Evolutionary conservation across 306 rosid genomes (phyloP), one percentile per base, ranked within the genome.

Genomic region (Lathyrus aphaca): DNA sequence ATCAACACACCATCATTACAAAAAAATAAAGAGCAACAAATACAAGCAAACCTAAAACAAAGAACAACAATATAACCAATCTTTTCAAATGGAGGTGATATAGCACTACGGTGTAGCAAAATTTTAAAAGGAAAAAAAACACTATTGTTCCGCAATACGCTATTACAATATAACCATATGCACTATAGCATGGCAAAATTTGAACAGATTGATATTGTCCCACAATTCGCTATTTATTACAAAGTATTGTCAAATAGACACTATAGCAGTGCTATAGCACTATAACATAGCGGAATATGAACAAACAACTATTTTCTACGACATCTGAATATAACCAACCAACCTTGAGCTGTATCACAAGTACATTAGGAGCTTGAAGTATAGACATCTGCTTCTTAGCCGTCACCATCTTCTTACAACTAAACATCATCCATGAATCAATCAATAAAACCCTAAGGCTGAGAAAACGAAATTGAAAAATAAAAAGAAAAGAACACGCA

Each of bases 341-440:
- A 74, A 95, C 99, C 99, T 95, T 95, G 65, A 95, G 90, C 50
- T 95, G 99, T 77, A 91, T 82, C 40, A 89, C 99, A 29, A 95
- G 97, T 58, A 91, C 56, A 67, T 95, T 95, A 51, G 99, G 99
- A 4, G 99, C 97, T 85, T 91, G 88, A 68, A 84, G 86, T 81
- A 95, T 77, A 5, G 95, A 89, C 99, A 95, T 95, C 68, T 95
- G 97, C 82, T 95, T 95, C 83, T 86, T 89, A 14, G 99, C 99
- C 18, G 82, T 82, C 64, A 86, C 99, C 89, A 91, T 81, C 76
- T 89, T 95, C 81, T 89, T 95, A 79, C 99, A 95, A 64, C 99
- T 95, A 73, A 56, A 75, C 64, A 68, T 39, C 48, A 57, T 10
- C 39, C 62, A 76, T 11, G 67, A 74, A 16, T 61, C 55, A 15